These are phyloP conservation scores for Calonectria pteridis DNA, from an alignment of 2,329 filamentous ascomycete species.

Conservation along the genomic window DNA sequence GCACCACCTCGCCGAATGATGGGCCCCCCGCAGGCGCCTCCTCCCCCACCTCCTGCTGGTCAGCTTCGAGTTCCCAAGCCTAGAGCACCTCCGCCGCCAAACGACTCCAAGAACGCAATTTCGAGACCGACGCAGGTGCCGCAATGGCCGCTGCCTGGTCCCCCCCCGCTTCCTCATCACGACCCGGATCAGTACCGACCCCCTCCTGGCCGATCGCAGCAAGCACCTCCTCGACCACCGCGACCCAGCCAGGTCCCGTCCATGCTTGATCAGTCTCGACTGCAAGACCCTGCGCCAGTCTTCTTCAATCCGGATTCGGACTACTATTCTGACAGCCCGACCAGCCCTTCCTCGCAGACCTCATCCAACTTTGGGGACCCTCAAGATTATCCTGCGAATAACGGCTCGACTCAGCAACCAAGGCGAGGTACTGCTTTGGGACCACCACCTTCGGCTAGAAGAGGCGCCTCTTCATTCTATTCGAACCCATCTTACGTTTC, in stretches of 20 bases:
- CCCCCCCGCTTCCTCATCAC: constrained; percentile 50
- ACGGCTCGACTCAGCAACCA: constrained; percentile 43
- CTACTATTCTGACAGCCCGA: constrained; percentile 59
- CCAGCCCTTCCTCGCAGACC: constrained; percentile 60
- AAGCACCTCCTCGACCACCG: constrained; percentile 68
- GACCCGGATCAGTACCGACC: constrained; percentile 62
- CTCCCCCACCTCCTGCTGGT: constrained; percentile 21
- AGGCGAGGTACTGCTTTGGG: constrained; percentile 68
- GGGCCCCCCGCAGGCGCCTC: constrained; percentile 19
- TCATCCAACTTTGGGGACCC: constrained; percentile 68
- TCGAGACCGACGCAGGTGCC: constrained; percentile 65
- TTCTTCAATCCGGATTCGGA: constrained; percentile 53
- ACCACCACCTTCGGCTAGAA: constrained; percentile 70
- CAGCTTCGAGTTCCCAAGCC: constrained; percentile 35
- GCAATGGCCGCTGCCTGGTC: constrained; percentile 66
- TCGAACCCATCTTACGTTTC: constrained; percentile 77
- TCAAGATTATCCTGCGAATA: constrained; percentile 69
- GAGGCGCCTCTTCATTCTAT: constrained; percentile 74
- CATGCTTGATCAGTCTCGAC: constrained; percentile 66
- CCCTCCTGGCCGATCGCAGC: constrained; percentile 62
- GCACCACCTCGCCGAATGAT: constrained; percentile 46
- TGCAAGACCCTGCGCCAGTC: constrained; percentile 68
- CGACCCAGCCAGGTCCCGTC: constrained; percentile 72
- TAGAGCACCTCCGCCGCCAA: constrained; percentile 26
- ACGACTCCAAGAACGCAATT: constrained; percentile 53